Conservation (phyloP, 805 yeast species). For the Yarrowia sp. region DNA sequence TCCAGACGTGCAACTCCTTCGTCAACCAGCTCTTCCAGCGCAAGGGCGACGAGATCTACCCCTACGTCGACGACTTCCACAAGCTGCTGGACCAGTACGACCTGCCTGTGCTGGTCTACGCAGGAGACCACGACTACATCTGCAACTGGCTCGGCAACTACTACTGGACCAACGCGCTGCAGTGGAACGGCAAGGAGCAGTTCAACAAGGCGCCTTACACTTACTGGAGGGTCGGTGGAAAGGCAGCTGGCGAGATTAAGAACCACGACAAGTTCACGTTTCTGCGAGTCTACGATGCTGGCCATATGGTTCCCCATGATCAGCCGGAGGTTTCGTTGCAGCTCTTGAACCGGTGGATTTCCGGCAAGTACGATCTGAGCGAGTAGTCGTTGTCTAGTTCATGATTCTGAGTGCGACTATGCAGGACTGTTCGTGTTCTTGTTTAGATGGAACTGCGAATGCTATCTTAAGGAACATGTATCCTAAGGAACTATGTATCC, state of each 20-base stretch:
- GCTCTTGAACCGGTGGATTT: constrained; percentile 73
- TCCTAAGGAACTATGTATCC: too few species aligned
- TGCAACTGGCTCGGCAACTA: constrained; percentile 92
- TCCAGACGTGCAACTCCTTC: neutral
- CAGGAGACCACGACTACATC: constrained; percentile 90
- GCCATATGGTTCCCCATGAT: constrained; percentile 91
- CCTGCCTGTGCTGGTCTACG: constrained; percentile 79
- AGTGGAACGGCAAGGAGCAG: constrained; percentile 57
- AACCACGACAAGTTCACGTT: constrained; percentile 69
- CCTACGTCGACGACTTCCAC: constrained; percentile 56
- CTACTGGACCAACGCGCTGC: constrained; percentile 76
- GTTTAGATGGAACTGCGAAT: too few species aligned
- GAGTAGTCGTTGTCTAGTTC: too few species aligned
- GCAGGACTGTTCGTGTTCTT: too few species aligned
- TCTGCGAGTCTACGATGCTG: constrained; percentile 75
- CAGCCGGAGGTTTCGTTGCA: constrained; percentile 72
- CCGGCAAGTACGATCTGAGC: neutral
- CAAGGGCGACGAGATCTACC: constrained; percentile 65
- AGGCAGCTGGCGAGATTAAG: constrained; percentile 64
- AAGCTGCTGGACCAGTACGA: constrained; percentile 52
- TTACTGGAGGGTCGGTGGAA: constrained; percentile 36
- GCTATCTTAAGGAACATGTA: too few species aligned
- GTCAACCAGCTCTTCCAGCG: constrained; percentile 3
- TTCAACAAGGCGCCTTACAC: constrained; percentile 45
- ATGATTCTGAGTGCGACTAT: too few species aligned